Evolutionary conservation across 768 basidiomycete genomes (phyloP), one percentile per base, ranked within the genome.

Genomic region (Mycena indigotica): DNA sequence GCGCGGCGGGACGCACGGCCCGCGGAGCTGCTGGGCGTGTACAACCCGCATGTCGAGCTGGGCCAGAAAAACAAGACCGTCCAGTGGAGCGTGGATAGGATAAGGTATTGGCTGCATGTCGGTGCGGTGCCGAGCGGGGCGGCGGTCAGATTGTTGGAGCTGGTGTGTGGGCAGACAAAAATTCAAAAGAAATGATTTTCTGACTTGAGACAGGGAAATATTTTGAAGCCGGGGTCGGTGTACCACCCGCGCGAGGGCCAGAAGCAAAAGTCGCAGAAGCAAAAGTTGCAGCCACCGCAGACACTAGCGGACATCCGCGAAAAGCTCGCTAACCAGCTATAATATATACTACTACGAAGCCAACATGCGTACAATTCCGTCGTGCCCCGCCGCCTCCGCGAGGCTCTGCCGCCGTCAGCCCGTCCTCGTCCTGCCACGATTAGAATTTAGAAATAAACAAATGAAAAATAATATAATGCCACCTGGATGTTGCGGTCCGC

Each of bases 81-180:
- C 55, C 83, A 88, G 65, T 98, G 95, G 95, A 94, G 93, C 71
- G 87, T 88, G 24, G 87, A 91, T 65, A 84, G 96, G 69, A 92
- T 98, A 70, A 80, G 81, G 57, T 93, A 91, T 67, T 98, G 96
- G 96, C 72, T 98, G 35, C 80, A 80, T 29, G 84, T 88, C n/a
- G 95, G 95, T 0, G 96, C 96, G 29, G 71, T 82, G 58, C 96
- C 96, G 1, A 89, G 85, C 44, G 86, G 87, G 67, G 79, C 88
- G 5, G 92, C 91, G 4, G 83, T 88, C 38, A 86, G 80, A 65
- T 67, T 98, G 62, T 73, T 98, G 67, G 86, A 89, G 68, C 76
- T 87, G 80, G 96, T 94, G 66, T 67, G 89, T 79, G n/a, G n/a
- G n/a, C n/a, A n/a, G n/a, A n/a, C n/a, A 53, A 55, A 16, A 63